Evolutionary conservation across 2,329 filamentous ascomycete species (phyloP).

Genomic region (Thielaviopsis musarum): DNA sequence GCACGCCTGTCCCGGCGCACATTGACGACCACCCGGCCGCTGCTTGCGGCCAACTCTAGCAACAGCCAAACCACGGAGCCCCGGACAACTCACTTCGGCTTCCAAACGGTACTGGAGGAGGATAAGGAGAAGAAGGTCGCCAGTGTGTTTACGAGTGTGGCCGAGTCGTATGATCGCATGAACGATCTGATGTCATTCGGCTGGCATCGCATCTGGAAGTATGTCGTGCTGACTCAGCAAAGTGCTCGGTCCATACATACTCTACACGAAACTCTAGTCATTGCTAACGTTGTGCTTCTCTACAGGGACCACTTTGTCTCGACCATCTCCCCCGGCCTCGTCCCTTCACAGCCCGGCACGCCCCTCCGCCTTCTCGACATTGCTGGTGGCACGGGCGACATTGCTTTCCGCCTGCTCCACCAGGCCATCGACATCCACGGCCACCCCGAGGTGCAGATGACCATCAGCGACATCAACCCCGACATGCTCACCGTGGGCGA

Average conservation of each 20-base stretch:
- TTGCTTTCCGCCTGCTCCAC: conserved; percentile 89
- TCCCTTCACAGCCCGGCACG: conserved; percentile 25
- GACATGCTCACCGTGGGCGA: conserved; percentile 83
- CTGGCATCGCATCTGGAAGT: conserved; percentile 91
- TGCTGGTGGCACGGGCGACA: conserved; percentile 91
- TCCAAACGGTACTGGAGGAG: conserved; percentile 64
- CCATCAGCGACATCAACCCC: conserved; percentile 89
- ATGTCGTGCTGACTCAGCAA: conserved; percentile 15
- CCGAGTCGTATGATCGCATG: conserved; percentile 91
- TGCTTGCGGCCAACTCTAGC: conserved; percentile 12
- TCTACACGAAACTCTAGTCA: background rate
- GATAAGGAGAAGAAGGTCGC: conserved; percentile 61
- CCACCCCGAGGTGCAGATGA: conserved; percentile 62
- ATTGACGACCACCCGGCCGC: conserved; percentile 8
- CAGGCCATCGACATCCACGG: conserved; percentile 68
- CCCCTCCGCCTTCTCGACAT: conserved; percentile 77
- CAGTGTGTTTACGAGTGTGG: conserved; percentile 86
- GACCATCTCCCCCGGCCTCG: conserved; percentile 66
- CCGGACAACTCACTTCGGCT: conserved; percentile 65
- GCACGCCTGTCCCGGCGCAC: conserved; percentile 8
- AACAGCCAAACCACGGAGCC: background rate
- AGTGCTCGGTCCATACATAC: background rate
- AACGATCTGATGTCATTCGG: conserved; percentile 98
- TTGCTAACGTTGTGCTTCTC: background rate
- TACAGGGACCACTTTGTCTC: conserved; percentile 75